Evolutionary conservation across 768 basidiomycete genomes (phyloP), one percentile per base, ranked within the genome.

Genomic region (Tephrocybe sp.): DNA sequence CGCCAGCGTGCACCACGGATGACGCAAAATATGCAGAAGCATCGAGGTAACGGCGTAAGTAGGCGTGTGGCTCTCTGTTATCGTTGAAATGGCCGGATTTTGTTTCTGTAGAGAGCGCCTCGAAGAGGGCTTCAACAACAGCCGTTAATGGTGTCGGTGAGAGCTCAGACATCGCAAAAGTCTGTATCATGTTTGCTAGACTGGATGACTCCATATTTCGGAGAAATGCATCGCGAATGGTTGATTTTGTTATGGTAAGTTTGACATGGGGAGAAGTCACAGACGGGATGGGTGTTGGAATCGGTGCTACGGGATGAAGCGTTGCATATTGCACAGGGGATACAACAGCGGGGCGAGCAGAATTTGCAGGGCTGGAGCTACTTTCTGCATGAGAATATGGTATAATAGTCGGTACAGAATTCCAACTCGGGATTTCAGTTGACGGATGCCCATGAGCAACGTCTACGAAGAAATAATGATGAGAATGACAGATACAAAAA

Each of bases 111-210:
- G 72, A 67, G 43, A 74, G 63, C 38, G 80, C 81, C 24, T 80
- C 79, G 50, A 83, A 84, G 3, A 84, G 69, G 8, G 78, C 74
- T 27, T 74, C 70, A 3, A 84, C 61, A 24, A 80, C 72, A 1
- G 76, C 67, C 0, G 72, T 73, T 12, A 84, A 68, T 1, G 81
- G 76, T 0, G 76, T 76, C 2, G 72, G 60, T 0, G 77, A 79
- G 2, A 78, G 76, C 49, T 79, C 72, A 3, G 74, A 67, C 16
- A 72, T 60, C 29, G 72, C 73, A 49, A 71, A 81, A 16, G 69
- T 67, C 49, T 79, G 76, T 30, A 83, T 76, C 68, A 82, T 75
- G 31, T 75, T 73, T 12, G 82, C 74, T 16, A 84, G 64, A 3
- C 74, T 76, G 1, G 71, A 61, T 0, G 75, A 50, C 54, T 83